phyloP scores from a whole-genome alignment of 352 stramenopile species.

The Globisporangium splendens region DNA sequence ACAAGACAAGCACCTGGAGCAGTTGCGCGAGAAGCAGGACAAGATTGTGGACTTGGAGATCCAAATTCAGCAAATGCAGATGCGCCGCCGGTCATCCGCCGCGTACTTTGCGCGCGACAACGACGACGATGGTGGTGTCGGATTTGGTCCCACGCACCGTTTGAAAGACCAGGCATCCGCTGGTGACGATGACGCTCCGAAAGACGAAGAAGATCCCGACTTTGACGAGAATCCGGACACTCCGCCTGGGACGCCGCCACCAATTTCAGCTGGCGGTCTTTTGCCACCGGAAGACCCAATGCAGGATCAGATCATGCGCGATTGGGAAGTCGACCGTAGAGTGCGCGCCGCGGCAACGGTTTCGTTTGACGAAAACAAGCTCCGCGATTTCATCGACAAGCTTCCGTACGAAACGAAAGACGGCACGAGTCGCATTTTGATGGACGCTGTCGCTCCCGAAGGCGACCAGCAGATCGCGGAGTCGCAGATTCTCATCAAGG shows the following conservation, averaged over 20 bases:
- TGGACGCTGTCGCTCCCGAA: conserved; percentile 43
- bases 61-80: conserved; percentile 61
- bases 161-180: conserved; percentile 25
- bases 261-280: conserved; percentile 51
- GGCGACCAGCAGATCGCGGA: conserved; percentile 40
- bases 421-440: conserved; percentile 60
- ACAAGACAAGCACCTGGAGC: conserved; percentile 57
- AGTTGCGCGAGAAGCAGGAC: conserved; percentile 75
- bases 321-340: conserved; percentile 68
- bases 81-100: conserved; percentile 46
- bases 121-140: conserved; percentile 29
- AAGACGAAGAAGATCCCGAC: conserved; percentile 16
- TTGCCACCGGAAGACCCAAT: conserved; percentile 49
- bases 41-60: conserved; percentile 54
- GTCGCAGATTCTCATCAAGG: conserved; percentile 68
- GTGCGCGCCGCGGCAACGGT: conserved; percentile 39
- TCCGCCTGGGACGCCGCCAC: conserved; percentile 68
- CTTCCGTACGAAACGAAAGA: conserved; percentile 68
- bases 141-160: conserved; percentile 46
- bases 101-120: conserved; percentile 36
- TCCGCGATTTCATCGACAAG: conserved; percentile 53
- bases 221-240: conserved; percentile 62
- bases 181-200: conserved; percentile 20
- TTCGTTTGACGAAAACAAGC: conserved; percentile 37
- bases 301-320: conserved; percentile 52